These are phyloP conservation scores for Abrus precatorius DNA, from an alignment of 306 rosid genomes.

Conservation along the genomic window DNA sequence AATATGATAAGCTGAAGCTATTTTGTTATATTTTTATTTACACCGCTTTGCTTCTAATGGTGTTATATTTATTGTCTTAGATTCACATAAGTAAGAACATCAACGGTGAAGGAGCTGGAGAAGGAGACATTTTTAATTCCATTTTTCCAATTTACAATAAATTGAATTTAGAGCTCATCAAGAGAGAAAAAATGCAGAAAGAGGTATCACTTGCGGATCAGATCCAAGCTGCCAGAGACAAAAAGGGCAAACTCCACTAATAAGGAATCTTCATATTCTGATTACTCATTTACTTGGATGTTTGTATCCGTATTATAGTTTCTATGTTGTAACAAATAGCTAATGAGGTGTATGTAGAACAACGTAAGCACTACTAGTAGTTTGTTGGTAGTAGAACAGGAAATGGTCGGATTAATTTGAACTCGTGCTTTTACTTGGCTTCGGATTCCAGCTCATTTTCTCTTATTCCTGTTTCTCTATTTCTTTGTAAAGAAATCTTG, in stretches of 20 bases:
- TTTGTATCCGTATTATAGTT: slow-evolving; percentile 19
- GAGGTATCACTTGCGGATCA: slow-evolving; percentile 81
- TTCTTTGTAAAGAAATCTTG: not conserved
- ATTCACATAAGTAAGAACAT: slow-evolving; percentile 53
- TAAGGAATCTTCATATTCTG: slow-evolving; percentile 42
- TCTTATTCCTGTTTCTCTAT: not conserved
- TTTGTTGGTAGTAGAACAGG: slow-evolving; percentile 15
- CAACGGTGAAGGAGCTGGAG: slow-evolving; percentile 47
- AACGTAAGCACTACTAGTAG: slow-evolving; percentile 13
- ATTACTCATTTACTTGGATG: slow-evolving; percentile 23
- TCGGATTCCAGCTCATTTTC: not conserved
- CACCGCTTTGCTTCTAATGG: slow-evolving; percentile 34
- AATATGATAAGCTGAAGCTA: not conserved
- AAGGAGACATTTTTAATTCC: slow-evolving; percentile 47
- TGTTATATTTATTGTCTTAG: slow-evolving; percentile 52
- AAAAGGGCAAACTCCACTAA: slow-evolving; percentile 55
- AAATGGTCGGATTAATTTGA: slow-evolving; percentile 7
- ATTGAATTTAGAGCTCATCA: slow-evolving; percentile 76
- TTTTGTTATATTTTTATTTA: slow-evolving; percentile 1
- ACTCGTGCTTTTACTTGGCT: slow-evolving; percentile 14
- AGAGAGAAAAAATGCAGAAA: slow-evolving; percentile 62
- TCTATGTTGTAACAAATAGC: slow-evolving; percentile 42
- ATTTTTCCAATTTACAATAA: slow-evolving; percentile 56
- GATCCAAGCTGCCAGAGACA: slow-evolving; percentile 71
- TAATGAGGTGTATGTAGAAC: slow-evolving; percentile 23